Base-by-base conservation (phyloP, 495 filamentous ascomycete genomes). In the Durotheca rogersii region DNA sequence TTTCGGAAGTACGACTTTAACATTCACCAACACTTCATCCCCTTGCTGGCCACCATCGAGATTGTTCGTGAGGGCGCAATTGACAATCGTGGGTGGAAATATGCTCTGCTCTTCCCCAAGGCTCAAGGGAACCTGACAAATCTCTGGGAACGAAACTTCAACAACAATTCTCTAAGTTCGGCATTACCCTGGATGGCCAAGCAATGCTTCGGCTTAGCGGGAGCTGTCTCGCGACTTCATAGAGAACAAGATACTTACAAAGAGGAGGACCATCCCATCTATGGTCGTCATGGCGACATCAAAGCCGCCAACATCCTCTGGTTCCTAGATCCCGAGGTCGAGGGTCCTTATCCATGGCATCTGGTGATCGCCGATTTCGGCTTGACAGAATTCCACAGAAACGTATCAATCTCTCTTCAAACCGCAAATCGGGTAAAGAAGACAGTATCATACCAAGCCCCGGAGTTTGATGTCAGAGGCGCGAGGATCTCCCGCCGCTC, bases 241-340 rank as follows among this genome's bases (percentile, higher is more conserved):
- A 12, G 31, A 11, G 52, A 55, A 6, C 44, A 49, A 19, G 45
- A 44, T 14, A 1, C 0, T 1, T 12, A 48, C 17, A 49, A 44
- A 19, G 17, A 14, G 1, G 39, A 50, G 1, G 51, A 47, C 12
- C 17, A 37, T 42, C 45, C 52, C 1, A 49, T 49, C 9, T 49
- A 55, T 18, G 52, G 52, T 1, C 52, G 52, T 7, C 52, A 55
- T 34, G 52, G 52, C 1, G 52, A 55, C n/a, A 42, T 55, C 18
- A 55, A 55, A 40, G 52, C 52, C 0, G 39, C 7, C 0, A 55
- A 55, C n/a, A 55, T 55, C 6, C 44, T 55, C 3, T 55, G 52
- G 52, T 55, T 55, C 27, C 21, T 45, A 6, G 40, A 55, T 15
- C 44, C 44, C 6, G 27, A n/a, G 2, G 10, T 7, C 10, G 0